Percentiles rank a stretch among this genome's conserved stretches.
These are phyloP conservation scores for Penicillium manginii DNA, from an alignment of 495 filamentous ascomycete genomes.

Conservation along the genomic window DNA sequence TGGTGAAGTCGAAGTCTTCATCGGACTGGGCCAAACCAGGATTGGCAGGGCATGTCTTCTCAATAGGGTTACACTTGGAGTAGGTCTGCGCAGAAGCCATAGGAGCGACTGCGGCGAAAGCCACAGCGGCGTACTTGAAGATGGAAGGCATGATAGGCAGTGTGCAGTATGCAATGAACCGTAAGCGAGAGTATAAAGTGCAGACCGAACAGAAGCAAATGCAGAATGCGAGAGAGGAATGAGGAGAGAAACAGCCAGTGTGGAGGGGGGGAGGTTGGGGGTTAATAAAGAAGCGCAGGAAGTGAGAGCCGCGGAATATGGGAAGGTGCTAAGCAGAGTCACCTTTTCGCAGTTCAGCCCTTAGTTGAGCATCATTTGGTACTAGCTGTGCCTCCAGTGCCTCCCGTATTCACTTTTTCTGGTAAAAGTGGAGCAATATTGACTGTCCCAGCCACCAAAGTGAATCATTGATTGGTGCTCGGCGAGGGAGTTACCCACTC, in stretches of 20 bases:
- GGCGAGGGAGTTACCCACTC: constrained; percentile 1
- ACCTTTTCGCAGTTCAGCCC: too few species aligned
- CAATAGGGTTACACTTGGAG: constrained; percentile 46
- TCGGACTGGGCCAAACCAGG: constrained; percentile 16
- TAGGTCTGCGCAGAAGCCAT: constrained; percentile 50
- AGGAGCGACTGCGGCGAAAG: constrained; percentile 42
- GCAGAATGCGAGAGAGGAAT: constrained; percentile 4
- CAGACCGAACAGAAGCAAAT: constrained; percentile 2
- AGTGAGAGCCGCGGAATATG: background rate
- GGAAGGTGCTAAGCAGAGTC: constrained; percentile 8
- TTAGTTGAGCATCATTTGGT: background rate
- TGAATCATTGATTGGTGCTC: constrained; percentile 13
- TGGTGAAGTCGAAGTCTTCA: constrained; percentile 15
- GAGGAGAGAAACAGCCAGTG: background rate
- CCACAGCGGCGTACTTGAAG: constrained; percentile 38
- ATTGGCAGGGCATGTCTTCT: constrained; percentile 30
- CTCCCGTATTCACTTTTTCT: constrained; percentile 3
- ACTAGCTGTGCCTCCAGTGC: background rate
- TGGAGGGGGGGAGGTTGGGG: background rate
- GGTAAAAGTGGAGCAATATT: background rate
- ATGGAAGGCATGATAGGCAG: constrained; percentile 34
- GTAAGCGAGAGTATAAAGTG: background rate
- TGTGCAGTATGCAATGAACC: background rate
- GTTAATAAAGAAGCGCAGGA: constrained; percentile 1
- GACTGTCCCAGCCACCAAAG: background rate